Evolutionary conservation across 2,329 filamentous ascomycete species (phyloP), one percentile per base, ranked within the genome.

Genomic region (Aspergillus hiratsukae): DNA sequence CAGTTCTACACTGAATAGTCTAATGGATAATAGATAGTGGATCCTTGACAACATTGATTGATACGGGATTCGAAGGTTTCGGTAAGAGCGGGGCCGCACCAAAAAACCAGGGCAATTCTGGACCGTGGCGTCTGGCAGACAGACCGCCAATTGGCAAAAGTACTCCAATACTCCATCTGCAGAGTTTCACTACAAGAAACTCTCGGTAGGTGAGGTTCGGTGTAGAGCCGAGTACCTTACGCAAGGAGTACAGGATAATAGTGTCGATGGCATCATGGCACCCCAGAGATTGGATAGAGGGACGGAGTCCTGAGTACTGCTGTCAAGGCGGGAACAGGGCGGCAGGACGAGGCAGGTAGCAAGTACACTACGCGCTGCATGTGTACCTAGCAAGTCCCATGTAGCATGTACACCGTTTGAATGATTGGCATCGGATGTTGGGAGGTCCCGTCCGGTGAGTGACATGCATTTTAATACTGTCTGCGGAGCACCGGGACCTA

Each of bases 131-230:
- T 55, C 51, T 52, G 35, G 35, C 55, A 58, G 53, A 37, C 55
- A 58, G 53, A 37, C 49, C 46, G 58, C 58, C 56, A 60, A 56
- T 60, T 58, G 58, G 49, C 52, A 43, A 53, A 56, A 53, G 56
- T 53, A 53, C 48, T 56, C 49, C 50, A n/a, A n/a, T n/a, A n/a
- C n/a, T n/a, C n/a, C 3, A 53, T 46, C 52, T 49, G 23, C 14
- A 14, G 31, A 35, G 31, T 35, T 17, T n/a, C 29, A 11, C 29
- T 14, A 35, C 31, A 14, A 11, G 11, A 35, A 35, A 17, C 11
- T 35, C 6, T 37, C 5, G 17, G 14, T n/a, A 37, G 31, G 14
- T 23, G 3, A 23, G 23, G 2, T 23, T 23, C 23, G 23, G 23
- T 23, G 23, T 23, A 23, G 23, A 23, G 23, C 23, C 23, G 23